Base-by-base conservation (phyloP, 1,284 basidiomycete genomes). In the Heterobasidion occidentale region DNA sequence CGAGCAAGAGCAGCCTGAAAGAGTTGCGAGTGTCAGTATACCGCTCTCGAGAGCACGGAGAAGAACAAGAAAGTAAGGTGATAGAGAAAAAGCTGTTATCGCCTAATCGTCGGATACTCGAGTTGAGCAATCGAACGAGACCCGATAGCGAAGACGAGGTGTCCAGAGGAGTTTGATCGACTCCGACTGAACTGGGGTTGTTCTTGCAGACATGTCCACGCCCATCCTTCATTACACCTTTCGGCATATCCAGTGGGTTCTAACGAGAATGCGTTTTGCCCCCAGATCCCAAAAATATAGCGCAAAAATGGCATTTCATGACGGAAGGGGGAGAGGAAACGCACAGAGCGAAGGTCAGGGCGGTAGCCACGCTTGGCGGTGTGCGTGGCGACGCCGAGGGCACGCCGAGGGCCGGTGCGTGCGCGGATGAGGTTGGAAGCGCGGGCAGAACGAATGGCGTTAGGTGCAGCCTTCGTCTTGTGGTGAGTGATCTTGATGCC, bases 201-300 rank as follows among this genome's bases (percentile, higher is more conserved):
- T 61, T 90, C 70, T 90, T 81, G 88, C 88, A 90, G 79, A 83
- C 86, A 74, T 88, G 84, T 90, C 88, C 86, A 89, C 87, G 80
- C 88, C 87, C 86, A 79, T 74, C 86, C 78, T 84, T 89, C 86
- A 83, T 82, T 68, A 60, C 70, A 73, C 77, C 75, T 72, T 73
- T 62, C 67, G 72, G 77, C 70, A 68, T 64, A 63, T 74, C 70
- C 71, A 74, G 73, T 66, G 68, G 71, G 70, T 77, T 88, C 86
- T 86, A 83, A 62, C 61, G 86, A 74, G 81, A 84, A 65, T 72
- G 70, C 69, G 57, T 62, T 45, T 60, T 49, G 27, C 17, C 19
- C 12, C 19, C 38, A n/a, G 38, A 12, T n/a, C n/a, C n/a, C 38
- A 42, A 42, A 42, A 1, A 7, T 11, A 42, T 11, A 8, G 38